Conservation (phyloP, 192 early-diverging fungal species). For the Entomortierella beljakovae region DNA sequence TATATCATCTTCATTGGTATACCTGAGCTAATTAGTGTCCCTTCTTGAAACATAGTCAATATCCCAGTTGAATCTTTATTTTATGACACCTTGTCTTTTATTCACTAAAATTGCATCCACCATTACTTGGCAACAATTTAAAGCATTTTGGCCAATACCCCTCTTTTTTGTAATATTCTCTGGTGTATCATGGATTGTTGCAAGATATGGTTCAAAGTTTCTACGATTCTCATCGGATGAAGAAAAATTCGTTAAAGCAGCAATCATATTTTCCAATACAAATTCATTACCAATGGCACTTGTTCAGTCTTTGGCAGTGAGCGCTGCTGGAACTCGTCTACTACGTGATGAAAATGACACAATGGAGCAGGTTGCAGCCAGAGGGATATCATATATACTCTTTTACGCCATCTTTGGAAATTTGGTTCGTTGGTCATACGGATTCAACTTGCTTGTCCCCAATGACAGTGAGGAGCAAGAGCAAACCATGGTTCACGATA, state of each 20-base stretch:
- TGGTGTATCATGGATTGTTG: constrained; percentile 31
- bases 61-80: constrained; percentile 71
- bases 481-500: background rate
- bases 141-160: constrained; percentile 80
- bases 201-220: constrained; percentile 44
- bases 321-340: constrained; percentile 54
- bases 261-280: constrained; percentile 77
- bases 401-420: constrained; percentile 85
- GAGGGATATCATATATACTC: constrained; percentile 82
- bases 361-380: constrained; percentile 54
- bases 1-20: background rate
- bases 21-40: no score
- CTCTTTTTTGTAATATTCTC: constrained; percentile 59
- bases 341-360: constrained; percentile 57
- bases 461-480: constrained; percentile 1
- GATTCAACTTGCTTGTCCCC: constrained; percentile 69
- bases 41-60: constrained; percentile 49
- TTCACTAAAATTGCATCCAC: constrained; percentile 80
- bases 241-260: constrained; percentile 69
- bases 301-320: constrained; percentile 66
- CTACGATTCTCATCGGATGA: constrained; percentile 61
- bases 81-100: constrained; percentile 79
- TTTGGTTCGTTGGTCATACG: constrained; percentile 82
- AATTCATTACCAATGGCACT: constrained; percentile 80
- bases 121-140: constrained; percentile 70